Evolutionary conservation across 2,329 filamentous ascomycete genomes (phyloP).

Genomic region (Leptographium radiaticola): DNA sequence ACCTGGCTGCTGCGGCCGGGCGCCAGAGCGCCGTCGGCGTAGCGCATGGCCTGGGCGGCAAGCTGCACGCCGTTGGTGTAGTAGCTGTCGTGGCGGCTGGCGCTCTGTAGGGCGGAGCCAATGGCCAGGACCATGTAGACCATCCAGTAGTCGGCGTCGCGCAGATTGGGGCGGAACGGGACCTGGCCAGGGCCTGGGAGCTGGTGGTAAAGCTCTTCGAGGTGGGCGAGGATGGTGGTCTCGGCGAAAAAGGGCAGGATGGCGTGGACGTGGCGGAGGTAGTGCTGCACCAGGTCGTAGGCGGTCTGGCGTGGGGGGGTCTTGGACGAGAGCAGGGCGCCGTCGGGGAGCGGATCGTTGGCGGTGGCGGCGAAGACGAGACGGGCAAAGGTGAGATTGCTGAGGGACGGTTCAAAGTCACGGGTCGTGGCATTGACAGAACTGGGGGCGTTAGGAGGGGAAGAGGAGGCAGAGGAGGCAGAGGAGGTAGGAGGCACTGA

Average conservation of each 20-base stretch:
- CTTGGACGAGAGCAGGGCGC: constrained; percentile 32
- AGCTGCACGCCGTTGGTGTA: constrained; percentile 43
- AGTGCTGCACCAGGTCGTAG: constrained; percentile 62
- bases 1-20: constrained; percentile 79
- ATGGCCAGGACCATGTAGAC: constrained; percentile 85
- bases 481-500: constrained; percentile 18
- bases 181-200: constrained; percentile 23
- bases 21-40: constrained; percentile 70
- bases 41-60: constrained; percentile 52
- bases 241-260: constrained; percentile 77
- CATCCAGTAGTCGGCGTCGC: constrained; percentile 67
- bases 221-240: constrained; percentile 59
- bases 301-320: constrained; percentile 62
- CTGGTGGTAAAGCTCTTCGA: constrained; percentile 71
- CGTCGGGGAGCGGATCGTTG: constrained; percentile 57
- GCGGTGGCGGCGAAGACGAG: constrained; percentile 73
- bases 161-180: constrained; percentile 32
- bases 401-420: constrained; percentile 81
- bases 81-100: constrained; percentile 51
- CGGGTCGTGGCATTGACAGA: constrained; percentile 89
- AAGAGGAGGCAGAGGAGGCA: background rate
- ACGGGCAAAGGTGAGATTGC: constrained; percentile 84
- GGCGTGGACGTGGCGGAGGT: constrained; percentile 68
- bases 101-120: constrained; percentile 60
- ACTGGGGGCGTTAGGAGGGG: constrained; percentile 27